Conservation (phyloP, 116 monocot genomes). For the Papilionanthe hybrid region DNA sequence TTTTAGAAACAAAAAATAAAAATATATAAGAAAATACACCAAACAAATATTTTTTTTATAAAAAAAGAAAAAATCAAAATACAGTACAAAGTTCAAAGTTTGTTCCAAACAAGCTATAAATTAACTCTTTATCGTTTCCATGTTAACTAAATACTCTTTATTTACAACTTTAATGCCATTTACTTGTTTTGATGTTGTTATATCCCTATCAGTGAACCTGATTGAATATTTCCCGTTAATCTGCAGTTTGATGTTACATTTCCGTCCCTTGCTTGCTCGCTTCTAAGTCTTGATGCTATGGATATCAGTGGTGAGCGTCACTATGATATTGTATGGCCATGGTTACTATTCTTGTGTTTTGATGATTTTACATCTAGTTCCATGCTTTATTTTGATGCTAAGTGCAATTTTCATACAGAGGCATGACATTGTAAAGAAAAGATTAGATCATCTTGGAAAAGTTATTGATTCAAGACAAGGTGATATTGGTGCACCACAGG, state of each 20-base stretch:
- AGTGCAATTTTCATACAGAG: constrained; percentile 36
- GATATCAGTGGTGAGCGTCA: constrained; percentile 99
- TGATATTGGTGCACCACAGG: constrained; percentile 95
- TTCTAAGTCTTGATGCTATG: constrained; percentile 85
- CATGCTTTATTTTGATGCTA: background rate
- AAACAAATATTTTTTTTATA: too few relatives aligned
- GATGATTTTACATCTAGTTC: background rate
- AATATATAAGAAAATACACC: too few relatives aligned
- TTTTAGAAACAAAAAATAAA: too few relatives aligned
- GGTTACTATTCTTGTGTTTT: constrained; percentile 7
- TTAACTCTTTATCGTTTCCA: background rate
- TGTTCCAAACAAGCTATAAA: background rate
- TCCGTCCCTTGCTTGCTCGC: constrained; percentile 83
- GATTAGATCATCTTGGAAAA: constrained; percentile 70
- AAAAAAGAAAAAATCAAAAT: too few relatives aligned
- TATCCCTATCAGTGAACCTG: background rate
- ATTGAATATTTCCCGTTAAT: constrained; percentile 1
- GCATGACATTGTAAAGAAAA: constrained; percentile 87
- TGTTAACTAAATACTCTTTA: background rate
- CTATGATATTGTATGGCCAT: constrained; percentile 62
- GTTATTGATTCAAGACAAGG: constrained; percentile 61
- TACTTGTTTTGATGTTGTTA: background rate
- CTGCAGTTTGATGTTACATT: constrained; percentile 97
- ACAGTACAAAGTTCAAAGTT: too few relatives aligned
- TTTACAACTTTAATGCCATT: background rate